Evolutionary conservation across 495 filamentous ascomycete species (phyloP).

Genomic region (Neurospora sp.): DNA sequence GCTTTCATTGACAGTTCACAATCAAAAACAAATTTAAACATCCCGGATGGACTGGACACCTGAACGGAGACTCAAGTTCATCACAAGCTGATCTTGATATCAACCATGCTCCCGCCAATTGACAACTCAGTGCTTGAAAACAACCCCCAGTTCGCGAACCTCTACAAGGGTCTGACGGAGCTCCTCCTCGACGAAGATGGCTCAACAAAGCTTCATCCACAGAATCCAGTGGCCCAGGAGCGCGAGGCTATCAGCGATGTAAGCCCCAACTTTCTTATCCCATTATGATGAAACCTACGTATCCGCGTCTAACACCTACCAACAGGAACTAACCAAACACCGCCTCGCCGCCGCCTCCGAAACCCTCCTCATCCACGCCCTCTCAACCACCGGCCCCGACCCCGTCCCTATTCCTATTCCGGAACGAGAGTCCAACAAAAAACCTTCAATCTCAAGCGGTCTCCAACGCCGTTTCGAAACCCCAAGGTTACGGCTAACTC

Average conservation of each 20-base stretch:
- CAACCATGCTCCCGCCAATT: conserved; percentile 55
- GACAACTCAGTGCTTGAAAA: conserved; percentile 49
- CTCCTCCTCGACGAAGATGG: conserved; percentile 51
- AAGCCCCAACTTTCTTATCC: not conserved
- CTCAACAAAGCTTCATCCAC: conserved; percentile 37
- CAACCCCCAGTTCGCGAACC: conserved; percentile 54
- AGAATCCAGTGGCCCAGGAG: conserved; percentile 41
- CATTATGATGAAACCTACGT: not conserved
- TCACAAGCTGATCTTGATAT: not conserved
- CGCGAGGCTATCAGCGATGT: conserved; percentile 45
- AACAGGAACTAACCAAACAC: conserved; percentile 30
- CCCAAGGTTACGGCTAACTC: not conserved
- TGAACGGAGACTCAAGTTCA: not conserved
- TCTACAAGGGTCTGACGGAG: conserved; percentile 51
- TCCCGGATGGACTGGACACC: not conserved
- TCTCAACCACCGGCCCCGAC: conserved; percentile 10
- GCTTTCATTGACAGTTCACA: not conserved
- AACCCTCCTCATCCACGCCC: conserved; percentile 30
- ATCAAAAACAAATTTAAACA: not conserved
- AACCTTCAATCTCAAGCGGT: not conserved
- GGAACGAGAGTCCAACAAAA: not conserved
- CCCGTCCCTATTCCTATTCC: not conserved
- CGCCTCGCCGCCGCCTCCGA: conserved; percentile 30
- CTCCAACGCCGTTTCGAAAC: not conserved
- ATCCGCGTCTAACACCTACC: not conserved